Evolutionary conservation across 106 monocot genomes (phyloP), one percentile per base, ranked within the genome.

Genomic region (Cymbidium sinense): DNA sequence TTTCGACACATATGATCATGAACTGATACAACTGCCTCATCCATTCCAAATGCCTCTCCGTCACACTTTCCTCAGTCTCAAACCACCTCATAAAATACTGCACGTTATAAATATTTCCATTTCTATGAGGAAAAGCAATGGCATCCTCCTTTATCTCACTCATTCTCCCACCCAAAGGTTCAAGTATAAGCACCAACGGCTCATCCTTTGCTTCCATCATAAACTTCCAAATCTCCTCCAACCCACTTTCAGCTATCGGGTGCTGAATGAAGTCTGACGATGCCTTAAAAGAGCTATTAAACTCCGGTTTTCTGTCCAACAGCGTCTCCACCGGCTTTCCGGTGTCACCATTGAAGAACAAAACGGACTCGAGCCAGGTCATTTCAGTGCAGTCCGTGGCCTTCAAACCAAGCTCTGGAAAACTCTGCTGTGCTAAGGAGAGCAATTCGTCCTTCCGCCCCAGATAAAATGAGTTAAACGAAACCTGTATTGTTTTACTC

Each of bases 1-100:
- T 12, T 43, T 82, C 2, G 79, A 79, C 15, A 86, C 89, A 28
- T 77, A 82, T n/a, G 90, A 87, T 15, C 87, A 87, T 90, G 70
- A 84, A 78, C 29, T 23, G 35, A n/a, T 86, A 78, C 50, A 89
- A 7, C 33, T n/a, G 70, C 50, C 79, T 86, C 79, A 89, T 82
- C 86, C 83, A 89, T 0, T 70, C 77, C 79, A 83, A 34, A 41
- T 83, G 83, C 65, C 17, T 58, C 28, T 83, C 21, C 13, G 43
- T 74, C 19, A 19, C 77, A 7, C 6, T 50, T 1, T 58, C 25
- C 2, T 39, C 82, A 0, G 13, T 47, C 70, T 76, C 76, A 0
- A n/a, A n/a, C n/a, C n/a, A n/a, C n/a, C n/a, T n/a, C n/a, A n/a
- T n/a, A n/a, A n/a, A n/a, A n/a, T n/a, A 13, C 58, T 86, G 89